These are phyloP conservation scores for Phytomonas sp. DNA, from an alignment of 208 protist genomes.

Conservation along the genomic window DNA sequence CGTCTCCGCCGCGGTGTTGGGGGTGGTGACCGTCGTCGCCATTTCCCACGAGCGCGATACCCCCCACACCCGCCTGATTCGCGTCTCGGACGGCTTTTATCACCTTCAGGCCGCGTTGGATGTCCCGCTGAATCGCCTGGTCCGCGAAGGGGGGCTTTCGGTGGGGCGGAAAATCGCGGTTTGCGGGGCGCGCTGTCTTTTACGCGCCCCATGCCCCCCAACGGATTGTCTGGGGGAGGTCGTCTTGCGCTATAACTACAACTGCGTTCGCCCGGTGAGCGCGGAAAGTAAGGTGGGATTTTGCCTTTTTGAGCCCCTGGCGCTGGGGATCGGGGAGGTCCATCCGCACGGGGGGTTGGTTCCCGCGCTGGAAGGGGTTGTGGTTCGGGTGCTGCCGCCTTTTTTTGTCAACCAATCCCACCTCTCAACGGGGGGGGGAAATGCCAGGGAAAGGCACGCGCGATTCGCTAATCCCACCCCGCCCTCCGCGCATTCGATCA, in stretches of 20 bases:
- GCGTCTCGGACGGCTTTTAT: constrained; percentile 69
- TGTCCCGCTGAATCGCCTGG: constrained; percentile 55
- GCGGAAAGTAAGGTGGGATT: constrained; percentile 40
- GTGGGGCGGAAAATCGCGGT: constrained; percentile 51
- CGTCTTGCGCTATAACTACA: constrained; percentile 64
- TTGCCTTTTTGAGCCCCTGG: constrained; percentile 30
- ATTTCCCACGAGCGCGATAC: constrained; percentile 33
- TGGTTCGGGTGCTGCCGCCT: constrained; percentile 56
- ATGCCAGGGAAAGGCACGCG: not conserved
- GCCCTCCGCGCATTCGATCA: constrained; percentile 5
- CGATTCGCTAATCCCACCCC: not conserved
- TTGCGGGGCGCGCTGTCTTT: constrained; percentile 50
- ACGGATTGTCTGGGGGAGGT: constrained; percentile 40
- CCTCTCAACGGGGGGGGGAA: not conserved
- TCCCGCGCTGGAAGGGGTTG: constrained; percentile 53
- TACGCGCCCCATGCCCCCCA: constrained; percentile 33
- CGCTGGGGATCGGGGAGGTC: constrained; percentile 33
- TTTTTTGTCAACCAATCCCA: constrained; percentile 27
- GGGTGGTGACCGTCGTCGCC: constrained; percentile 40
- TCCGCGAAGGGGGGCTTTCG: constrained; percentile 43
- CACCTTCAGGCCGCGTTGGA: constrained; percentile 55
- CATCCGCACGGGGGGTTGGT: constrained; percentile 66
- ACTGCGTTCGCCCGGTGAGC: constrained; percentile 57
- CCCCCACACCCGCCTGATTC: constrained; percentile 50
- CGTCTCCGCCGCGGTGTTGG: constrained; percentile 41